Base-by-base conservation (phyloP, 2,329 filamentous ascomycete species). In the Neopestalotiopsis rosae region DNA sequence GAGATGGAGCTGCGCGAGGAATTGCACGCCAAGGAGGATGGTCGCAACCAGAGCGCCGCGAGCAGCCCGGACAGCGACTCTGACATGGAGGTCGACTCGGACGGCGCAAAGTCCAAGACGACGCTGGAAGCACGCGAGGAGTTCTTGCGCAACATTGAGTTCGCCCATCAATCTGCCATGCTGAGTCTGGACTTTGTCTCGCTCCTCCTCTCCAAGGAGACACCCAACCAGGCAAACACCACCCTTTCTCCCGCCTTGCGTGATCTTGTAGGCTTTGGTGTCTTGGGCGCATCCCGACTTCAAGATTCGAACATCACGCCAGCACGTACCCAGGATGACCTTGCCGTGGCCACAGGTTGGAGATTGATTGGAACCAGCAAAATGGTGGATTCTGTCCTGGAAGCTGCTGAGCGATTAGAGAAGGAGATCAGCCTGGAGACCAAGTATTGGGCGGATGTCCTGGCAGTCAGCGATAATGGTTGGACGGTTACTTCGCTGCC, bases 401-500 rank as follows among this genome's bases (percentile, higher is more conserved):
- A 89, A 10, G 91, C 94, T 4, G 92, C 93, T 0, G 85, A 87
- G 32, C 87, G 93, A 56, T 82, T 99, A 13, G 89, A 94, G 74
- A 88, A 87, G 12, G 95, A 97, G 78, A 92, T 97, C 42, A 86
- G 88, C 10, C 89, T 90, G 38, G 96, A 99, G 82, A 91, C 91
- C 1, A 91, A 88, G 74, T 99, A 97, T 79, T 99, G 96, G 96
- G 88, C 92, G 67, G 92, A 97, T 74, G 88, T 98, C 2, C 83
- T 97, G 61, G 89, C 90, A 10, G 90, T 98, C 59, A 94, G 92
- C 72, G 89, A 94, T 72, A 91, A 90, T 67, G 94, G 95, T 4
- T 99, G 96, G 95, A 91, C 92, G 24, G 84, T 98, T 20, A 95
- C 92, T 73, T 88, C 92, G 63, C 83, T 96, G 56, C 94, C 94